These are phyloP conservation scores for Fusarium subtropicale DNA, from an alignment of 2,329 filamentous ascomycete species.

Conservation along the genomic window DNA sequence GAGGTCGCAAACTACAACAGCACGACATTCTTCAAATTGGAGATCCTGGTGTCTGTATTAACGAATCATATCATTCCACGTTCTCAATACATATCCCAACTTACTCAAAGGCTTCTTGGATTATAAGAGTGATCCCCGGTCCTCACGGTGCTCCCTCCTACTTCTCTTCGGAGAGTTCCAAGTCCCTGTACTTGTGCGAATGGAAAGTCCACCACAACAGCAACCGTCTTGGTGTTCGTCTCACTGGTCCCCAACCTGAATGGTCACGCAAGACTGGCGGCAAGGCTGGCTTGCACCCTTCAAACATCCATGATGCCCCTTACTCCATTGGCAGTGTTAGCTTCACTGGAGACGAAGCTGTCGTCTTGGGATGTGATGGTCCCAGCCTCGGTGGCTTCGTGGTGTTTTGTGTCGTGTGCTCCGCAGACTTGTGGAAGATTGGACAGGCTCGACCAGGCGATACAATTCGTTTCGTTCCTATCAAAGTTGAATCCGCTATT, in stretches of 20 bases:
- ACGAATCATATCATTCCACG: background rate
- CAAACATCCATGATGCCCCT: slow-evolving; percentile 56
- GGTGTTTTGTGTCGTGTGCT: slow-evolving; percentile 53
- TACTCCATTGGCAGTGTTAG: slow-evolving; percentile 57
- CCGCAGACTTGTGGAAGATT: slow-evolving; percentile 57
- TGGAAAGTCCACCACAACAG: slow-evolving; percentile 58
- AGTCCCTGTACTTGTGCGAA: slow-evolving; percentile 49
- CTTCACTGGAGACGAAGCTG: slow-evolving; percentile 57
- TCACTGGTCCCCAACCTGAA: slow-evolving; percentile 52
- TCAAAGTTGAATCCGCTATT: slow-evolving; percentile 45
- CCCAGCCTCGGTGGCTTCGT: slow-evolving; percentile 58
- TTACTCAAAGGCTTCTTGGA: slow-evolving; percentile 47
- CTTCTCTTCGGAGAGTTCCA: slow-evolving; percentile 50
- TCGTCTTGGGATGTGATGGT: slow-evolving; percentile 55
- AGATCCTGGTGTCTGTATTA: background rate
- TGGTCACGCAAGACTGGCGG: slow-evolving; percentile 55
- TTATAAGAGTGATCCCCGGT: slow-evolving; percentile 53
- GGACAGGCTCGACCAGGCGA: slow-evolving; percentile 57
- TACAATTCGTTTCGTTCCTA: slow-evolving; percentile 49
- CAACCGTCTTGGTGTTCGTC: slow-evolving; percentile 55
- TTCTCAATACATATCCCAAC: slow-evolving; percentile 39
- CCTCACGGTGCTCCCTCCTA: slow-evolving; percentile 55
- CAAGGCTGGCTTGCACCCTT: slow-evolving; percentile 55
- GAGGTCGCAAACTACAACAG: slow-evolving; percentile 49
- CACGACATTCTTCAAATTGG: slow-evolving; percentile 49